These are phyloP conservation scores for Rasamsonia emersonii DNA, from an alignment of 2,329 filamentous ascomycete genomes.

Conservation along the genomic window DNA sequence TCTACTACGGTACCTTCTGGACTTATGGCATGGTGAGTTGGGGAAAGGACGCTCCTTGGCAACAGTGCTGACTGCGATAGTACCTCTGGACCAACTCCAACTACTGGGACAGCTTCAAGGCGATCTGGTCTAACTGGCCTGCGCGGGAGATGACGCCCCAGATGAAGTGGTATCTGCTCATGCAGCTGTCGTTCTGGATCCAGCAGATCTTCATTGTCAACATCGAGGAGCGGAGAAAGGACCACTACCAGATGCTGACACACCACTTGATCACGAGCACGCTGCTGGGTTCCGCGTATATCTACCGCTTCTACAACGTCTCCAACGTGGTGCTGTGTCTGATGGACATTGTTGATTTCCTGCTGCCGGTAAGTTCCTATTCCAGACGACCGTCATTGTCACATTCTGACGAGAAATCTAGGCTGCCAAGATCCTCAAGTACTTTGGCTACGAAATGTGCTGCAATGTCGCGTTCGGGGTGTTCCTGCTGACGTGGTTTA, in stretches of 20 bases:
- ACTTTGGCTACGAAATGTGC: slow-evolving; percentile 62
- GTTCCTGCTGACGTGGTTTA: slow-evolving; percentile 79
- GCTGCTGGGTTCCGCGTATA: slow-evolving; percentile 74
- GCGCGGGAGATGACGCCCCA: slow-evolving; percentile 62
- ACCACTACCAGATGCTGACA: slow-evolving; percentile 90
- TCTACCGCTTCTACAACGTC: slow-evolving; percentile 77
- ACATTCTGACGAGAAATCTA: too few relatives aligned
- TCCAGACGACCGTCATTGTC: too few relatives aligned
- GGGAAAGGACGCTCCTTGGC: slow-evolving; percentile 3
- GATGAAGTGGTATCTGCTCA: slow-evolving; percentile 83
- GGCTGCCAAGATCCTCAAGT: slow-evolving; percentile 90
- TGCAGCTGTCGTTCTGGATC: slow-evolving; percentile 85
- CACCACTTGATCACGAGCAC: slow-evolving; percentile 86
- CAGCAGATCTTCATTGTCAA: slow-evolving; percentile 92
- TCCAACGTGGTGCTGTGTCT: slow-evolving; percentile 81
- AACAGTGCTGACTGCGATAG: slow-evolving; percentile 42
- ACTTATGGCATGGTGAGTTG: slow-evolving; percentile 66
- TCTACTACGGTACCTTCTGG: slow-evolving; percentile 81
- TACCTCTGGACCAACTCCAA: slow-evolving; percentile 71
- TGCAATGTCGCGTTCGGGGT: slow-evolving; percentile 79
- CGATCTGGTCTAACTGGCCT: slow-evolving; percentile 82
- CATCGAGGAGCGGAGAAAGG: slow-evolving; percentile 88
- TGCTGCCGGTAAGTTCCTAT: slow-evolving; percentile 65
- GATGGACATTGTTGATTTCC: slow-evolving; percentile 88
- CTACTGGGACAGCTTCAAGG: slow-evolving; percentile 67